Evolutionary conservation across 208 protist species (phyloP).

Genomic region (Crithidia sp.): DNA sequence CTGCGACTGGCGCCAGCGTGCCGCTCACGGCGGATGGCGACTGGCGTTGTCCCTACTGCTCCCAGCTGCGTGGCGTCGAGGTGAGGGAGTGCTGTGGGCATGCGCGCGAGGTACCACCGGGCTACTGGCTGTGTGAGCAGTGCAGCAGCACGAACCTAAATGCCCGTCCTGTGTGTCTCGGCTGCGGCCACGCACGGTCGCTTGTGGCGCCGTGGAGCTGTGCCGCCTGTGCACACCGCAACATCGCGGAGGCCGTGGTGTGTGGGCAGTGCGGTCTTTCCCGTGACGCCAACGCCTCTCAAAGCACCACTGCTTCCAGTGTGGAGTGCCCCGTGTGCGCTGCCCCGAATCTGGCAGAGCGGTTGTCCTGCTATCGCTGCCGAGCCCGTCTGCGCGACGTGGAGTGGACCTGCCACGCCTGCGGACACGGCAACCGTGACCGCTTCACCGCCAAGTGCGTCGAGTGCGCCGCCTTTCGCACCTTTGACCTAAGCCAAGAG

Average conservation of each 20-base stretch:
- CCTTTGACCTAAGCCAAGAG: constrained; percentile 54
- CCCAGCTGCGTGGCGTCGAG: constrained; percentile 37
- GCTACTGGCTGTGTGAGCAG: constrained; percentile 76
- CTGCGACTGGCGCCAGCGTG: not conserved
- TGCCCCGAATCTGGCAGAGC: constrained; percentile 49
- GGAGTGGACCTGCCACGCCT: constrained; percentile 60
- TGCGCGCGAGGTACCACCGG: constrained; percentile 56
- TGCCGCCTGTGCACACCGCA: constrained; percentile 43
- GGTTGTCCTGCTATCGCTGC: constrained; percentile 74
- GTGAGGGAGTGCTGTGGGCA: constrained; percentile 59
- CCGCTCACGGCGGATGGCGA: constrained; percentile 33
- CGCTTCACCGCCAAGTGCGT: constrained; percentile 44
- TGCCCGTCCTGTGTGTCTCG: constrained; percentile 58
- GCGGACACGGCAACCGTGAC: constrained; percentile 35
- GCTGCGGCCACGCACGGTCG: constrained; percentile 50
- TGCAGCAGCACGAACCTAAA: constrained; percentile 80
- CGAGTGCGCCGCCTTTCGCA: constrained; percentile 41
- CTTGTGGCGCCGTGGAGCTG: constrained; percentile 57
- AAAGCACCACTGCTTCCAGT: not conserved
- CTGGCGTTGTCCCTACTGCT: constrained; percentile 88
- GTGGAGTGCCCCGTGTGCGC: constrained; percentile 56
- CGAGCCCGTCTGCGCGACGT: constrained; percentile 49
- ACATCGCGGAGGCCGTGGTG: constrained; percentile 31
- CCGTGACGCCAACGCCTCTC: constrained; percentile 1
- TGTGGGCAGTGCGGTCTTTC: constrained; percentile 57